Evolutionary conservation across 2,329 filamentous ascomycete species (phyloP), one percentile per base, ranked within the genome.

Genomic region (Cytospora piceae): DNA sequence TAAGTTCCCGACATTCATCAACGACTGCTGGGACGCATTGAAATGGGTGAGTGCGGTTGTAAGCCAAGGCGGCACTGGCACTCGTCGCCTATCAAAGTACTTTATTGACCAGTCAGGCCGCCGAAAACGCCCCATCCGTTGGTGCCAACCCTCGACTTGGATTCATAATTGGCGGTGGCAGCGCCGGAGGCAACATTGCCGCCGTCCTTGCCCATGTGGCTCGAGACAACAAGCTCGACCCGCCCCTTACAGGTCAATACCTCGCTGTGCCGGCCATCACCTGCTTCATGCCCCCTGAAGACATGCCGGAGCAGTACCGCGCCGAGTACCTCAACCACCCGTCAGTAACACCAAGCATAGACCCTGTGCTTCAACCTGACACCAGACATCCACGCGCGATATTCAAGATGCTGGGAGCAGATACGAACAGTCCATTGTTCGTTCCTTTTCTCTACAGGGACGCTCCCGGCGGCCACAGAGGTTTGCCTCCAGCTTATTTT

Each of bases 101-200:
- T 20, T 27, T 37, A 2, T 52, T 62, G 15, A 62, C 39, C 4
- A 37, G 12, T 46, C 32, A 69, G 70, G 72, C 74, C 42, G 76
- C 76, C 15, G 67, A 73, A 17, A 79, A 83, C 64, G 78, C 80
- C 22, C 42, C 71, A 24, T 62, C 73, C 2, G 69, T 82, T 4
- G 76, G 75, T 9, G 78, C 78, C 12, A 76, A 83, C 64, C 76
- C 79, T 0, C 71, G 73, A 6, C 74, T 74, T 15, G 82, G 81
- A 0, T 84, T 85, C 67, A 67, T 85, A n/a, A 64, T 83, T 15
- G 81, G 81, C 20, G 83, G 83, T 0, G 76, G 77, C 1, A 82
- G 79, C 14, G 81, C 83, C 5, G 81, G 80, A 20, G 80, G 74
- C 15, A 79, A 78, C 58, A 73, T 81, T 27, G 67, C 74, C 7